phyloP scores from a whole-genome alignment of 2,329 filamentous ascomycete species.

The Nakataea oryzae region DNA sequence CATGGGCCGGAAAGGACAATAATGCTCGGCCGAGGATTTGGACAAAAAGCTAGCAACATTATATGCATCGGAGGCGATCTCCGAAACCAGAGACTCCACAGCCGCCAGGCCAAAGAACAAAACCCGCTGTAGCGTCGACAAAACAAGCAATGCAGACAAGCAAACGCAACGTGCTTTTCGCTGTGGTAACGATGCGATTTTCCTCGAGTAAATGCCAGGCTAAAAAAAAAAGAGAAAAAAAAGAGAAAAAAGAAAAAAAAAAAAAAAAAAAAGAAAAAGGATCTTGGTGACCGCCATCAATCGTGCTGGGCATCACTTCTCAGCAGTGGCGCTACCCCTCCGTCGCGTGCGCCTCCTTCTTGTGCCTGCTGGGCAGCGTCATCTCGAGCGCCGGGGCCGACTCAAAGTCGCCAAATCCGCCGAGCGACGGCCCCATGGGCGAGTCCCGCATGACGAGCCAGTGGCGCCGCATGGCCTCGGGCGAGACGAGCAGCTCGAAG shows the following conservation, averaged over 20 bases:
- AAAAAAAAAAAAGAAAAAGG: not conserved
- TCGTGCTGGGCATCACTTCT: not conserved
- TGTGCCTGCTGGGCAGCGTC: constrained; percentile 8
- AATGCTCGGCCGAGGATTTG: not conserved
- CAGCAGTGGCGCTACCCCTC: not conserved
- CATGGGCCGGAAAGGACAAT: no score
- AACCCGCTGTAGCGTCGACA: not conserved
- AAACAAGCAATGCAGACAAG: not conserved
- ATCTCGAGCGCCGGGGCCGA: not conserved
- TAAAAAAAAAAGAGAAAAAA: not conserved
- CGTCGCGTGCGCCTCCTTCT: not conserved
- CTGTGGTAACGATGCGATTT: not conserved
- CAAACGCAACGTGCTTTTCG: not conserved
- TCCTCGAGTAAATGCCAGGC: not conserved
- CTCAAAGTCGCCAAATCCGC: constrained; percentile 10
- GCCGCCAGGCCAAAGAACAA: not conserved
- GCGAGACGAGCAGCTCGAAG: constrained; percentile 63
- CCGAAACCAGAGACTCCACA: not conserved
- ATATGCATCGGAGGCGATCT: no score
- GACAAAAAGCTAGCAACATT: not conserved
- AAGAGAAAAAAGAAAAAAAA: not conserved
- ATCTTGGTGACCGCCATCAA: not conserved
- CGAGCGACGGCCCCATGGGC: constrained; percentile 8
- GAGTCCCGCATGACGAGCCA: constrained; percentile 46
- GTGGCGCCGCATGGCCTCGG: constrained; percentile 50